Evolutionary conservation across 1,284 basidiomycete species (phyloP).

Genomic region (Porodaedalea pini): DNA sequence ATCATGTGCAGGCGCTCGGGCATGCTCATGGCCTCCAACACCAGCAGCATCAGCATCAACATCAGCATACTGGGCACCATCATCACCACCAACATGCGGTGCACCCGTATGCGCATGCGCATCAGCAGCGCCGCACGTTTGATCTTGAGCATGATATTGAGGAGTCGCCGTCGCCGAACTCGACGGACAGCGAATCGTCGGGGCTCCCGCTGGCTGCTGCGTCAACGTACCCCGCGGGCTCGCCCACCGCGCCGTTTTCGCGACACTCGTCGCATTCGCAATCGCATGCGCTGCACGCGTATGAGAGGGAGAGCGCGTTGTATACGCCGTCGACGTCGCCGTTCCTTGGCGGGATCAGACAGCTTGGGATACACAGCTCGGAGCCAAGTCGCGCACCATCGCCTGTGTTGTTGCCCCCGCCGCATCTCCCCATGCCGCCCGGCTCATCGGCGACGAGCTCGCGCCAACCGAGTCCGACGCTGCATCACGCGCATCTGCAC

Average conservation of each 20-base stretch:
- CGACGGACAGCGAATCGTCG: conserved; percentile 59
- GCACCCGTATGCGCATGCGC: conserved; percentile 28
- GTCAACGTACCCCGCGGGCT: conserved; percentile 38
- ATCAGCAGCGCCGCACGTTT: conserved; percentile 30
- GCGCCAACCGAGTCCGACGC: conserved; percentile 28
- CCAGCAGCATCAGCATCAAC: conserved; percentile 43
- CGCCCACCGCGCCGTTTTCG: not conserved
- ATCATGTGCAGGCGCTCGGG: not conserved
- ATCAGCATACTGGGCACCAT: conserved; percentile 27
- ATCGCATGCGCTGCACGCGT: not conserved
- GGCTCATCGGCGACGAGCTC: conserved; percentile 20
- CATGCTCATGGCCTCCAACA: not conserved
- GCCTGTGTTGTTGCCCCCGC: conserved; percentile 59
- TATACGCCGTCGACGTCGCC: conserved; percentile 60
- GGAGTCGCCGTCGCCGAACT: conserved; percentile 63
- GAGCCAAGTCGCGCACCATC: conserved; percentile 64
- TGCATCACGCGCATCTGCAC: conserved; percentile 34
- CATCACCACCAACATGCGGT: conserved; percentile 31
- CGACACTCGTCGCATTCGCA: conserved; percentile 11
- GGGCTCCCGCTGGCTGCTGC: conserved; percentile 26
- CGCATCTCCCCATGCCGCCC: conserved; percentile 26
- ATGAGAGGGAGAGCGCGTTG: conserved; percentile 6
- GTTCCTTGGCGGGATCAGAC: conserved; percentile 78
- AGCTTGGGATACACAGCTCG: conserved; percentile 66
- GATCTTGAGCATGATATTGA: conserved; percentile 42